A percentile compares a stretch with the other conserved stretches of the same genome.
Conservation (phyloP, 805 yeast genomes). For the Starmera caribaea region DNA sequence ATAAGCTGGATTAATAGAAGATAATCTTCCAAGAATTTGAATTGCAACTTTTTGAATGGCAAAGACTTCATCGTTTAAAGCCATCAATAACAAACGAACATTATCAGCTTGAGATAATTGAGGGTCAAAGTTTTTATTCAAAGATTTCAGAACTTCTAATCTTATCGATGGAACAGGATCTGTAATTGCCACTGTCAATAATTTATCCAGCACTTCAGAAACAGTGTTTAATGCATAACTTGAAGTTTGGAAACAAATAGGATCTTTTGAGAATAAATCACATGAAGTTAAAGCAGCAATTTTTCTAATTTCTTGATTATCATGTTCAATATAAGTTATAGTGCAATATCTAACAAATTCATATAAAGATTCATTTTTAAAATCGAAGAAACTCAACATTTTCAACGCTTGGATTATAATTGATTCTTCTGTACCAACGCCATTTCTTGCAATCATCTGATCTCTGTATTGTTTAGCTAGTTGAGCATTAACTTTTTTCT, state of each 20-base stretch:
- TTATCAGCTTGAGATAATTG: slow-evolving; percentile 92
- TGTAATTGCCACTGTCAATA: slow-evolving; percentile 75
- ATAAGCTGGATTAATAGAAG: slow-evolving; percentile 87
- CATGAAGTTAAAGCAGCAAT: slow-evolving; percentile 82
- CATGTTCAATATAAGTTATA: slow-evolving; percentile 75
- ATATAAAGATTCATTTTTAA: slow-evolving; percentile 65
- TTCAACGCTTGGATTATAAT: slow-evolving; percentile 70
- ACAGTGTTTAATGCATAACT: slow-evolving; percentile 75
- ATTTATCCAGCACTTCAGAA: slow-evolving; percentile 71
- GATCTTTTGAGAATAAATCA: slow-evolving; percentile 63
- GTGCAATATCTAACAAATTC: slow-evolving; percentile 85
- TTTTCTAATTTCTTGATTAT: slow-evolving; percentile 67
- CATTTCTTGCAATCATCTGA: slow-evolving; percentile 61
- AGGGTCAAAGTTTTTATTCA: slow-evolving; percentile 75
- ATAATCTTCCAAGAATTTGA: slow-evolving; percentile 71
- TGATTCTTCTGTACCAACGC: slow-evolving; percentile 36
- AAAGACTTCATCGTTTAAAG: slow-evolving; percentile 85
- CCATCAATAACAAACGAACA: slow-evolving; percentile 74
- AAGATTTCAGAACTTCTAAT: slow-evolving; percentile 61
- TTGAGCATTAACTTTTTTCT: slow-evolving; percentile 44
- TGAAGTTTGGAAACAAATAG: slow-evolving; percentile 78
- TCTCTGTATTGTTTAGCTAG: slow-evolving; percentile 73
- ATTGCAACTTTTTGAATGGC: slow-evolving; percentile 73
- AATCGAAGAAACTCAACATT: slow-evolving; percentile 67
- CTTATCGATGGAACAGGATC: slow-evolving; percentile 86